phyloP scores from a whole-genome alignment of 345 rosid genomes.

The Eucalyptus tenuipes region DNA sequence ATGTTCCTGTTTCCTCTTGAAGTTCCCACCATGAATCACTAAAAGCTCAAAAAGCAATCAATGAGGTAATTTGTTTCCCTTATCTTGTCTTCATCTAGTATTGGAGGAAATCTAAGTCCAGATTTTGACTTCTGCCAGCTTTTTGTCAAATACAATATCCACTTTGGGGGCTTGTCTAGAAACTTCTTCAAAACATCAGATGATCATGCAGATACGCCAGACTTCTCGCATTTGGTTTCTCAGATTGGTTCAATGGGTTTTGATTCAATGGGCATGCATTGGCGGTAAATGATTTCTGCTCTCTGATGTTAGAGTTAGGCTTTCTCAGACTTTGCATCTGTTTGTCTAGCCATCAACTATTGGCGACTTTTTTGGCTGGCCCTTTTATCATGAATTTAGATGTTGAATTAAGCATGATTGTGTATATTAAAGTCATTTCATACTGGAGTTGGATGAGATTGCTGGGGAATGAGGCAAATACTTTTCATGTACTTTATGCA shows the following conservation, averaged over 20 bases:
- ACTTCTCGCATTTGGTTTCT: constrained; percentile 73
- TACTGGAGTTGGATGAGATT: background rate
- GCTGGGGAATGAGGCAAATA: background rate
- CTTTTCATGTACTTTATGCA: constrained; percentile 10
- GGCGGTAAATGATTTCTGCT: constrained; percentile 52
- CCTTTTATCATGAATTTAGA: background rate
- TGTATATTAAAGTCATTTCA: background rate
- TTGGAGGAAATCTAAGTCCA: background rate
- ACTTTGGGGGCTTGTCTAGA: constrained; percentile 81
- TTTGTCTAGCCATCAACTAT: background rate
- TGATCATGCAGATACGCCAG: constrained; percentile 46
- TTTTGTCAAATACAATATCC: constrained; percentile 95
- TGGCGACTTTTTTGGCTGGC: background rate
- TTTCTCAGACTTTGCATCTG: background rate
- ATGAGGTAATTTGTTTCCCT: constrained; percentile 50
- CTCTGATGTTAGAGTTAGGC: background rate
- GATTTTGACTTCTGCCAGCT: constrained; percentile 42
- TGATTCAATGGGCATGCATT: constrained; percentile 83
- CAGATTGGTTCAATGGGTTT: constrained; percentile 82
- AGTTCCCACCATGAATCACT: constrained; percentile 95
- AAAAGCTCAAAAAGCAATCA: constrained; percentile 91
- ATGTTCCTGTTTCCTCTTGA: background rate
- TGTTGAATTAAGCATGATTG: background rate
- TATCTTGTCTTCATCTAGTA: background rate
- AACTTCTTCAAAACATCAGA: constrained; percentile 58